A percentile compares a stretch with the other conserved stretches of the same genome.
phyloP scores from a whole-genome alignment of 1,284 basidiomycete genomes.

The Schizophyllum amplum region DNA sequence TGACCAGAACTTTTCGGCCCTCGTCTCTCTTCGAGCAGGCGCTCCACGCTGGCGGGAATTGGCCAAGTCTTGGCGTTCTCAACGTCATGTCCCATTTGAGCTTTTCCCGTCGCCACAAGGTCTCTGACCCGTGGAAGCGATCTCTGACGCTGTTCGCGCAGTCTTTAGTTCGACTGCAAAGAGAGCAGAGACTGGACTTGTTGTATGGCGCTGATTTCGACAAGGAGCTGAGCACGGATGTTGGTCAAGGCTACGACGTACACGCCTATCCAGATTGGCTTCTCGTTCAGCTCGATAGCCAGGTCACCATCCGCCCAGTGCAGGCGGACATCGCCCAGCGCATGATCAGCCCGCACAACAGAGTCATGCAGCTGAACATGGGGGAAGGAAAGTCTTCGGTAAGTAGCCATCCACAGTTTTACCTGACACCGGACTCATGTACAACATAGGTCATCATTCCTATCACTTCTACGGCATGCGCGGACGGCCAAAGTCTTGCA shows the following conservation, averaged over 20 bases:
- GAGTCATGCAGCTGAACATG: slow-evolving; percentile 48
- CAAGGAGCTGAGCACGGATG: not conserved
- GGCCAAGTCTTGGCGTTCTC: not conserved
- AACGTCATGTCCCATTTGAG: not conserved
- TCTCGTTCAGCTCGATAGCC: slow-evolving; percentile 38
- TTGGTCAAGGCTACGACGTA: not conserved
- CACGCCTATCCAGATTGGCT: slow-evolving; percentile 30
- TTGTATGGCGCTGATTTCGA: not conserved
- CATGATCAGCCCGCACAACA: slow-evolving; percentile 35
- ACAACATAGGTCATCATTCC: slow-evolving; percentile 33
- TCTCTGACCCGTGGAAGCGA: not conserved
- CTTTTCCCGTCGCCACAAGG: not conserved
- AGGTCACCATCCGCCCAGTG: slow-evolving; percentile 31
- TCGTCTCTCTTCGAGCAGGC: not conserved
- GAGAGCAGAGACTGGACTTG: not conserved
- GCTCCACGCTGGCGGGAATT: not conserved
- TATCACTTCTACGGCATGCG: slow-evolving; percentile 29
- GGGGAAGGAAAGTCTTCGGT: slow-evolving; percentile 50
- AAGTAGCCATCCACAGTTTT: not conserved
- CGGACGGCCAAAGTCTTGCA: slow-evolving; percentile 33
- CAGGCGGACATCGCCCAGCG: slow-evolving; percentile 34
- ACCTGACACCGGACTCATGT: slow-evolving; percentile 11
- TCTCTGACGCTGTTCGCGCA: not conserved
- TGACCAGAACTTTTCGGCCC: not conserved
- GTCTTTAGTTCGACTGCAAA: not conserved